These are phyloP conservation scores for Sarcocystis neurona DNA, from an alignment of 169 alveolate species.

Conservation along the genomic window DNA sequence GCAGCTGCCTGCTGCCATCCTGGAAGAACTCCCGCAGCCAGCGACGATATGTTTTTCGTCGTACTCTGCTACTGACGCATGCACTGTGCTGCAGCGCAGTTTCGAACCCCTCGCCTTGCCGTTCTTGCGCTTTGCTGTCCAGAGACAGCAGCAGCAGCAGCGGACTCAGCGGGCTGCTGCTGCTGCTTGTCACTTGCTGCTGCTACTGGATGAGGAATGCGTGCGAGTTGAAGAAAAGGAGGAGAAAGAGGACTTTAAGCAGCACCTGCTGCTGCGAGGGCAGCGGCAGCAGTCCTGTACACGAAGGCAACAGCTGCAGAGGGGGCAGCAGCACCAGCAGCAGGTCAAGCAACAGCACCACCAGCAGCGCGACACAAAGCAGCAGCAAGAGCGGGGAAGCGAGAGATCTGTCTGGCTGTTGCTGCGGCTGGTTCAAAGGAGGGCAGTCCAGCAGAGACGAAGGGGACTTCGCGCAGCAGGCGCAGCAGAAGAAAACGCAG, in stretches of 20 bases:
- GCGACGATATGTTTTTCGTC: slow-evolving; percentile 27
- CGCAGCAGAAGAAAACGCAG: slow-evolving; percentile 16
- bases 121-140: slow-evolving; percentile 35
- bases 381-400: too few relatives aligned
- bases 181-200: too few relatives aligned
- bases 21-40: slow-evolving; percentile 38
- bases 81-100: slow-evolving; percentile 46
- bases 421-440: too few relatives aligned
- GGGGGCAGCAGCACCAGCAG: neutral
- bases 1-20: slow-evolving; percentile 30
- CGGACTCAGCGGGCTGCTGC: too few relatives aligned
- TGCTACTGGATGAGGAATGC: too few relatives aligned
- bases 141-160: neutral
- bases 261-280: too few relatives aligned
- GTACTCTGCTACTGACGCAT: slow-evolving; percentile 18
- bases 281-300: neutral
- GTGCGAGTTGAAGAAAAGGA: too few relatives aligned
- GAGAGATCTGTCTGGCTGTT: too few relatives aligned
- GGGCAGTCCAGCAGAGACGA: too few relatives aligned
- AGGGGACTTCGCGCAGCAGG: too few relatives aligned
- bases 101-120: slow-evolving; percentile 40
- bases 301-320: neutral
- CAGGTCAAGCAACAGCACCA: neutral
- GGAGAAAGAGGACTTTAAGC: too few relatives aligned
- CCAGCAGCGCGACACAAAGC: too few relatives aligned